Percentiles rank a stretch among this genome's conserved stretches.
phyloP scores from a whole-genome alignment of 2,329 filamentous ascomycete species.

The Aspergillus proliferans region DNA sequence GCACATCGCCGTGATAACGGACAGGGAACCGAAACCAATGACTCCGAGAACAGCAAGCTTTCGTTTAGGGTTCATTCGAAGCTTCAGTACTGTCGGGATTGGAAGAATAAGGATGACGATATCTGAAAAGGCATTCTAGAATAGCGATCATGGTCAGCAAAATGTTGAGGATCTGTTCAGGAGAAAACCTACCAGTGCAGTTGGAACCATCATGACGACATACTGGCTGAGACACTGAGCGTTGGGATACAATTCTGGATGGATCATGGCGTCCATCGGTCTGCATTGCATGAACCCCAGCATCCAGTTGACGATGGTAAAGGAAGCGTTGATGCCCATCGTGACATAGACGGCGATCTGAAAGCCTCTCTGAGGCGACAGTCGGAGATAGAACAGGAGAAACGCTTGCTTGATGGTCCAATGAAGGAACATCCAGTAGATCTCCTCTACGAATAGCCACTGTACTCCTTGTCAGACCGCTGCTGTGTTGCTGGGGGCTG shows the following conservation, averaged over 20 bases:
- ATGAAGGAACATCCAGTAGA: slow-evolving; percentile 7
- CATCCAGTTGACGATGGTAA: background rate
- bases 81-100: background rate
- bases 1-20: background rate
- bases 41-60: background rate
- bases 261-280: background rate
- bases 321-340: background rate
- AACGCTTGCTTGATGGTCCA: slow-evolving; percentile 7
- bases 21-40: background rate
- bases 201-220: slow-evolving; percentile 1
- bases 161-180: background rate
- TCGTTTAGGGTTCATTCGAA: background rate
- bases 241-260: background rate
- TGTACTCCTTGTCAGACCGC: background rate
- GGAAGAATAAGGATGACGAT: background rate
- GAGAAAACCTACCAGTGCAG: background rate
- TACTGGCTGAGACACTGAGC: background rate
- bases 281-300: background rate
- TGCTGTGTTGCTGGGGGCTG: background rate
- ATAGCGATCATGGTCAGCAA: background rate
- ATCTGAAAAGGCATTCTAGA: background rate
- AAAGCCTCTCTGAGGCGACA: slow-evolving; percentile 1
- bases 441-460: slow-evolving; percentile 7
- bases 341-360: background rate
- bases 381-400: slow-evolving; percentile 6